Conservation (phyloP, 495 filamentous ascomycete genomes). For the Penicillium soppii region DNA sequence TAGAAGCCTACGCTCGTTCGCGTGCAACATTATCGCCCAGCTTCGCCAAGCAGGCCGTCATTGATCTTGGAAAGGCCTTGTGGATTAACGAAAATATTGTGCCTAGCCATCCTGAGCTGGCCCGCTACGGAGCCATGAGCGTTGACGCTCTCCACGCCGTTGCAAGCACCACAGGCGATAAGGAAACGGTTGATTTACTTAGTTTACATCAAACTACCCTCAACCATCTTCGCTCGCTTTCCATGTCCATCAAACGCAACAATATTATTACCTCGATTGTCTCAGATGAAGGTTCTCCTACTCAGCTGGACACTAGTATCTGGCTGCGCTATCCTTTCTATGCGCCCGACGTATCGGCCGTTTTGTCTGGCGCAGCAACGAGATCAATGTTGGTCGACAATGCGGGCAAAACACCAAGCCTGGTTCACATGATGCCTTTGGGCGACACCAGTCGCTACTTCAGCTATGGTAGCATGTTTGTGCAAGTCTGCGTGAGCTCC, state of each 20-base stretch:
- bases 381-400: slow-evolving; percentile 45
- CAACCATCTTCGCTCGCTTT: slow-evolving; percentile 66
- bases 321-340: slow-evolving; percentile 73
- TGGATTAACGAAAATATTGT: slow-evolving; percentile 75
- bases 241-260: slow-evolving; percentile 80
- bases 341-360: slow-evolving; percentile 61
- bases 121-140: slow-evolving; percentile 44
- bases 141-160: slow-evolving; percentile 45
- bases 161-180: slow-evolving; percentile 48
- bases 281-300: slow-evolving; percentile 49
- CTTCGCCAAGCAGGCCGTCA: slow-evolving; percentile 61
- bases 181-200: slow-evolving; percentile 45
- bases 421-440: slow-evolving; percentile 69
- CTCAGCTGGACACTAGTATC: slow-evolving; percentile 68
- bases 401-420: slow-evolving; percentile 36
- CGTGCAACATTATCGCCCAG: slow-evolving; percentile 38
- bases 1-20: slow-evolving; percentile 69
- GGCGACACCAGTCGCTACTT: slow-evolving; percentile 69
- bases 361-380: slow-evolving; percentile 61
- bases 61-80: slow-evolving; percentile 78
- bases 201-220: slow-evolving; percentile 54
- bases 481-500: slow-evolving; percentile 66
- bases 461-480: slow-evolving; percentile 71
- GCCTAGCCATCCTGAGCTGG: slow-evolving; percentile 50
- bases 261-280: slow-evolving; percentile 61